These are phyloP conservation scores for Selaginella moellendorffii DNA, from an alignment of 75 land plant genomes.

Conservation along the genomic window DNA sequence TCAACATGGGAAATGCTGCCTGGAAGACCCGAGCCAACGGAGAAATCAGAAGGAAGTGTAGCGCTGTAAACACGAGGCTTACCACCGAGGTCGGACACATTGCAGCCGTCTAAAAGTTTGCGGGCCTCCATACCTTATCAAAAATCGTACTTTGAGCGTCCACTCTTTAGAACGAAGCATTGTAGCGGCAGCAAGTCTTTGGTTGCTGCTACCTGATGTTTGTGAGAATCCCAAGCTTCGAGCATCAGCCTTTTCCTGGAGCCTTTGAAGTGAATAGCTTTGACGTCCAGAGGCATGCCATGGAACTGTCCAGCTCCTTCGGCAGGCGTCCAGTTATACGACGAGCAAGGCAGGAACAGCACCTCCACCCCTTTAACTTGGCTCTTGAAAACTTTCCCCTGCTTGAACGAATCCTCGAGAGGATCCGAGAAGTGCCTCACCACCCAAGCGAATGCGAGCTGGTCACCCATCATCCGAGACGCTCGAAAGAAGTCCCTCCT, in stretches of 20 bases:
- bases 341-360: background rate
- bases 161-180: background rate
- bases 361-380: background rate
- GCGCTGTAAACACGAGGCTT: too few species aligned
- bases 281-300: constrained; percentile 7
- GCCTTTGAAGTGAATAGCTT: constrained; percentile 5
- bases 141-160: constrained; percentile 2
- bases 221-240: constrained; percentile 4
- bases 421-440: background rate
- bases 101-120: too few species aligned
- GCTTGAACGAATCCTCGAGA: background rate
- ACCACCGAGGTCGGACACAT: too few species aligned
- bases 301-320: constrained; percentile 3
- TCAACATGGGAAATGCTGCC: too few species aligned
- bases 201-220: background rate
- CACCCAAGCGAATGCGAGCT: constrained; percentile 8
- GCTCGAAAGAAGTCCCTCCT: background rate
- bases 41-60: too few species aligned
- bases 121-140: too few species aligned
- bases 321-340: constrained; percentile 9
- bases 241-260: constrained; percentile 15
- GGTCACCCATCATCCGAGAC: constrained; percentile 4
- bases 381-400: background rate
- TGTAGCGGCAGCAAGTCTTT: background rate
- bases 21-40: too few species aligned